phyloP scores from a whole-genome alignment of 208 protist species.

The Endotrypanum monterogeii region DNA sequence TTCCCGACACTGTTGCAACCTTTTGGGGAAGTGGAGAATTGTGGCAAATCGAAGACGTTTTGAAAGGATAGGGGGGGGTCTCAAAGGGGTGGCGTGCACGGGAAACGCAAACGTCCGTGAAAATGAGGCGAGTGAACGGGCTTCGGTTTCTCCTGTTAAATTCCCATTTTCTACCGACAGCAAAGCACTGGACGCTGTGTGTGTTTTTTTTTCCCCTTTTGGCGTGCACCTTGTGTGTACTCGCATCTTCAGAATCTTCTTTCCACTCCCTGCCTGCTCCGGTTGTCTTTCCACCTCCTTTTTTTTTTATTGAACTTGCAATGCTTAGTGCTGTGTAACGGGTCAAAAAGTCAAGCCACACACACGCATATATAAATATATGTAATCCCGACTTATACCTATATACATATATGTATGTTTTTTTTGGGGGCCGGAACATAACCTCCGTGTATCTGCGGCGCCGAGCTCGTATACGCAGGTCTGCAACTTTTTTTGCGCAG shows the following conservation, averaged over 20 bases:
- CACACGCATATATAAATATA: not conserved
- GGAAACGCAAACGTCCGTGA: not conserved
- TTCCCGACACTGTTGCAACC: not conserved
- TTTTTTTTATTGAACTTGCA: not conserved
- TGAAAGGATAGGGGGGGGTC: too few relatives aligned
- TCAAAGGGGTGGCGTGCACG: too few relatives aligned
- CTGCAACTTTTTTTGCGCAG: not conserved
- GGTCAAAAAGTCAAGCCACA: not conserved
- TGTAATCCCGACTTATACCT: too few relatives aligned
- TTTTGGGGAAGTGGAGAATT: too few relatives aligned
- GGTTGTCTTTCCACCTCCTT: not conserved
- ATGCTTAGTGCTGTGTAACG: not conserved
- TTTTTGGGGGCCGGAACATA: not conserved
- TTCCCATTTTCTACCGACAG: too few relatives aligned
- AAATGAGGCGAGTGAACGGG: not conserved
- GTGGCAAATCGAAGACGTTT: too few relatives aligned
- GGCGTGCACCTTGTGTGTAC: conserved; percentile 5
- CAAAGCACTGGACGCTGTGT: too few relatives aligned
- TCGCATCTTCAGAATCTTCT: not conserved
- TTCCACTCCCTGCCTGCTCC: too few relatives aligned
- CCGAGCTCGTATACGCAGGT: not conserved
- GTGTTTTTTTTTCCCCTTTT: not conserved
- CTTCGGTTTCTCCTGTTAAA: not conserved
- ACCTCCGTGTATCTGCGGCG: not conserved
- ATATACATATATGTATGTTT: not conserved